Conservation (phyloP, 352 stramenopile species). For the Globisporangium lucens region DNA sequence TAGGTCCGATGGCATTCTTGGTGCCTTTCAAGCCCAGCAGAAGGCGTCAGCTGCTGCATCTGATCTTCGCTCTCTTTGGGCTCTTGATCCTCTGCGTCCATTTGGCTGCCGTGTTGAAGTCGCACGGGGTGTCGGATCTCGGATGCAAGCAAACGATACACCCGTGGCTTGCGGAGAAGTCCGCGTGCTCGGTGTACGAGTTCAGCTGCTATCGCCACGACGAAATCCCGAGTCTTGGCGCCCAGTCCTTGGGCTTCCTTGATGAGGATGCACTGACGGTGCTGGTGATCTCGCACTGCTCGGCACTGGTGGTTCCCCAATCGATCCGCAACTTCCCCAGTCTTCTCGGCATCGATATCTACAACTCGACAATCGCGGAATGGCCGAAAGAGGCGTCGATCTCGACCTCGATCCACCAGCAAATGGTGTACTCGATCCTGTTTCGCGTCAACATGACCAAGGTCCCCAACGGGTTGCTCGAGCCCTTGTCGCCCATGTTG, state of each 20-base stretch:
- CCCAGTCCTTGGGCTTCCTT: slow-evolving; percentile 14
- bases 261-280: slow-evolving; percentile 14
- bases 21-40: neutral
- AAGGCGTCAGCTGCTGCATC: neutral
- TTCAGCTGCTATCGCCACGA: slow-evolving; percentile 27
- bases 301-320: slow-evolving; percentile 14
- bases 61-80: neutral
- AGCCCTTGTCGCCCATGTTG: slow-evolving; percentile 18
- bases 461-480: slow-evolving; percentile 22
- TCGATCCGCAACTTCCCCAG: slow-evolving; percentile 24
- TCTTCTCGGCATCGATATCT: slow-evolving; percentile 32
- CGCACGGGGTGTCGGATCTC: neutral
- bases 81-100: neutral
- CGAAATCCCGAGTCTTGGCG: neutral
- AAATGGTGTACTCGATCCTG: slow-evolving; percentile 25
- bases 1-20: neutral
- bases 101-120: neutral
- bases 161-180: slow-evolving; percentile 37
- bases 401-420: slow-evolving; percentile 12
- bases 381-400: slow-evolving; percentile 25
- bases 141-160: slow-evolving; percentile 30
- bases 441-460: slow-evolving; percentile 30
- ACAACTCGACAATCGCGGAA: slow-evolving; percentile 28
- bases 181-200: slow-evolving; percentile 20
- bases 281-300: slow-evolving; percentile 28